Evolutionary conservation across 140 eudicot genomes (phyloP), one percentile per base, ranked within the genome.

Genomic region (Ambrosia hybrid): DNA sequence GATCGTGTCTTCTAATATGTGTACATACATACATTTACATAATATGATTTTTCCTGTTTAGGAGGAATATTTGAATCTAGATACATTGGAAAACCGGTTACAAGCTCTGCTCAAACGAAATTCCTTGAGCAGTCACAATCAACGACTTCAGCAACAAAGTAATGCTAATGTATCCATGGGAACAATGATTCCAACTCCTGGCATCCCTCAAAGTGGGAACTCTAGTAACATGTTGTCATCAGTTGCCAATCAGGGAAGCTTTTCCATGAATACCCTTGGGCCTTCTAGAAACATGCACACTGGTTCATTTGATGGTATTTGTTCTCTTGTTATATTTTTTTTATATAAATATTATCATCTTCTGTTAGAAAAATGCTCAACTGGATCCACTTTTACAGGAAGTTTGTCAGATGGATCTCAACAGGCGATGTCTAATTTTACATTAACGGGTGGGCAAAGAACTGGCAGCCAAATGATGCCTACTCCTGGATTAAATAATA

Each of bases 121-220:
- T 21, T 71, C 86, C 14, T 26, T 60, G 81, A 76, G 59, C 70
- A 82, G 51, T 65, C 86, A 82, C 6, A 77, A 70, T 51, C 92
- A 86, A 73, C 91, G 82, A 65, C 74, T 68, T 70, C 70, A 88
- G 51, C 91, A 83, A 67, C 91, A 78, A 62, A 78, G 48, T 45
- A 89, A 87, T 73, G 61, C 85, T 72, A 72, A 84, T 49, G 72
- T 84, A 68, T 57, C 87, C 37, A 81, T 83, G 70, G 88, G 93
- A 70, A 86, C 91, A 10, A 87, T 93, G 97, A 90, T 93, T 46
- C 98, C 97, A 59, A 93, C 98, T 65, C 98, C 97, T 56, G 98
- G 98, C 11, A 81, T 93, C 77, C 80, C 89, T 55, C 97, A 87
- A 77, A 76, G 82, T 70, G 92, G 89, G 57, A 85, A 87, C 78